Evolutionary conservation across 495 filamentous ascomycete species (phyloP), one percentile per base, ranked within the genome.

Genomic region (Penicillium coffeae): DNA sequence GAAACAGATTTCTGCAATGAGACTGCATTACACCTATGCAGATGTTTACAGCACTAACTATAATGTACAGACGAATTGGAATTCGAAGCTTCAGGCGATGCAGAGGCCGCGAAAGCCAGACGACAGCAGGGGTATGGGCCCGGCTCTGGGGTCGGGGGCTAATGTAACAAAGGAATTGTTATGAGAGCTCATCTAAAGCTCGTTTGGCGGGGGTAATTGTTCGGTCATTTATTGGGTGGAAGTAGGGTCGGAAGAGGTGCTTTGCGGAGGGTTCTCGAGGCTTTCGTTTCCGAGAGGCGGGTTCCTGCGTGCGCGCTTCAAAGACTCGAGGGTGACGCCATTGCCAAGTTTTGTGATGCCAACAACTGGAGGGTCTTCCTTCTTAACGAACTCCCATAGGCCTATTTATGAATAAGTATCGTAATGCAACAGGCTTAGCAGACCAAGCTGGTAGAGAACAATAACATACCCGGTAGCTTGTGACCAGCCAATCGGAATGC

Each of bases 401-500:
- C 93, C 93, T 95, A 52, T 20, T 18, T 40, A 27, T 56, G n/a
- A 46, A 55, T 66, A 22, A 56, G 60, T 54, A 65, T 53, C 38
- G 16, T 39, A 9, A 21, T 12, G 22, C 21, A 40, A 33, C 3
- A 27, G 21, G 27, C 13, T 20, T n/a, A n/a, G n/a, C 9, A 38
- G 36, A 45, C 21, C 36, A 21, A 27, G 13, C 21, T 14, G 20
- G 2, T 18, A 27, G 22, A 22, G n/a, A 32, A 38, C 5, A 25
- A 35, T 47, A 34, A 74, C 76, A 56, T 78, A 95, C 91, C 90
- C 45, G 93, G 94, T 71, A 99, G 73, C 72, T 99, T 99, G 68
- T 94, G 87, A 42, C 87, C 91, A 18, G 91, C 93, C 69, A 99
- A 73, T 56, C 93, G 79, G 74, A 97, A 93, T 38, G 93, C 93